Percentiles rank a stretch among this genome's conserved stretches.
Conservation (phyloP, 495 filamentous ascomycete genomes). For the Letharia columbiana region DNA sequence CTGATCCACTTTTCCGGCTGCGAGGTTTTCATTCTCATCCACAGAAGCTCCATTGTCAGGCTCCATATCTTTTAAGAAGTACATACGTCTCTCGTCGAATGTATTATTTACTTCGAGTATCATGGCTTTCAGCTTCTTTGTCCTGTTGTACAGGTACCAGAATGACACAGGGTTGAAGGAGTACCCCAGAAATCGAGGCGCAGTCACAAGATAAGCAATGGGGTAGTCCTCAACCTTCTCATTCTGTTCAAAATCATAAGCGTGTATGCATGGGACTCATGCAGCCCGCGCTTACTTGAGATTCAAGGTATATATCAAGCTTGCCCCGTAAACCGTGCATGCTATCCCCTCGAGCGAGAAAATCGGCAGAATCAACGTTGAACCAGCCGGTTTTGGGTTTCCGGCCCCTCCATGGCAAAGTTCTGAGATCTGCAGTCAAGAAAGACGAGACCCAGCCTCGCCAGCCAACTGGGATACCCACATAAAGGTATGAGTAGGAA, state of each 20-base stretch:
- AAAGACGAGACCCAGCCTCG: conserved; percentile 44
- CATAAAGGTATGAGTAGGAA: conserved; percentile 55
- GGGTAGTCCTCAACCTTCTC: conserved; percentile 31
- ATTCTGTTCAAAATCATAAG: conserved; percentile 15
- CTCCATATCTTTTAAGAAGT: conserved; percentile 21
- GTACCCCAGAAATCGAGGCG: conserved; percentile 60
- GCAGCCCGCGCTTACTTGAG: conserved; percentile 21
- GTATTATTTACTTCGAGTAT: conserved; percentile 75
- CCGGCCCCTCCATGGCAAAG: not conserved
- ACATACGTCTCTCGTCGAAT: conserved; percentile 57
- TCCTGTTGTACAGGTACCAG: conserved; percentile 64
- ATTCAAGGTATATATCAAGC: conserved; percentile 47
- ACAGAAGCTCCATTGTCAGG: not conserved
- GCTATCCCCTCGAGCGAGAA: conserved; percentile 44
- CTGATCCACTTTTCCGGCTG: not conserved
- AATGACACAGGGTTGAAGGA: conserved; percentile 71
- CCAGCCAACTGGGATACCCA: conserved; percentile 58
- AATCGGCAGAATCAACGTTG: conserved; percentile 48
- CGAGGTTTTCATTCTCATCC: not conserved
- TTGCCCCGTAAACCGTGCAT: conserved; percentile 46
- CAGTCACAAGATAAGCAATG: conserved; percentile 60
- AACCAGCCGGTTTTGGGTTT: conserved; percentile 41
- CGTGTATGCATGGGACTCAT: not conserved
- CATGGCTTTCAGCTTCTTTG: conserved; percentile 52
- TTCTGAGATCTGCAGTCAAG: conserved; percentile 40